These are phyloP conservation scores for Picea glauca DNA, from an alignment of 75 land plant species.

Conservation along the genomic window DNA sequence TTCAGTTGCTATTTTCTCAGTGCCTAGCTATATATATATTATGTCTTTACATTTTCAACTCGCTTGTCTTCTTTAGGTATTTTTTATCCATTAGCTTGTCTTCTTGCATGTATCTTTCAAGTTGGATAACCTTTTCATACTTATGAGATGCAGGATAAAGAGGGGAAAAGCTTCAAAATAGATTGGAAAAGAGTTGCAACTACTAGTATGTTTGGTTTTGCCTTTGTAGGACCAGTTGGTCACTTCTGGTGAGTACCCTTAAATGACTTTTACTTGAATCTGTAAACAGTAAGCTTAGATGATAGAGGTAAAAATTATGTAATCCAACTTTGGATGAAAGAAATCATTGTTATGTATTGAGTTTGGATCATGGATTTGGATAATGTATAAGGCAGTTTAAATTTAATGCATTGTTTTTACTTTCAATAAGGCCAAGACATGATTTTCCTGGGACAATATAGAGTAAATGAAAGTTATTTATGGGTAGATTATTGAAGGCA, in stretches of 20 bases:
- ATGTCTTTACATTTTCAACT: not conserved
- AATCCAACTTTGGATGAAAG: not conserved
- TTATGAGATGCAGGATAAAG: conserved; percentile 10
- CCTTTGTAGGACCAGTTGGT: conserved; percentile 96
- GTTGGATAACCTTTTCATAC: not conserved
- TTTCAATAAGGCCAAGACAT: not conserved
- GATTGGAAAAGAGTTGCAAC: conserved; percentile 81
- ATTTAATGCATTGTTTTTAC: not conserved
- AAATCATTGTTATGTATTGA: not conserved
- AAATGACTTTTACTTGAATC: not conserved
- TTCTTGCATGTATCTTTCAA: not conserved
- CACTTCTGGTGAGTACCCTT: conserved; percentile 64
- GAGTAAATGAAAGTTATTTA: not conserved
- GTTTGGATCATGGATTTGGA: not conserved
- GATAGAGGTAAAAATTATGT: not conserved
- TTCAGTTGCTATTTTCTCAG: not conserved
- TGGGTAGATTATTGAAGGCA: not conserved
- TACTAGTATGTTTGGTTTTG: conserved; percentile 83
- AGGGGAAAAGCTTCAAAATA: conserved; percentile 33
- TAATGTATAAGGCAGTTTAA: not conserved
- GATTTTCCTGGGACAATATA: not conserved
- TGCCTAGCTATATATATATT: not conserved
- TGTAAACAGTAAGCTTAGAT: not conserved
- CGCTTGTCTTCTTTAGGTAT: not conserved
- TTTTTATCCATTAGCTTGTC: not conserved